phyloP scores from a whole-genome alignment of 768 basidiomycete species.

The Serendipita sp. region DNA sequence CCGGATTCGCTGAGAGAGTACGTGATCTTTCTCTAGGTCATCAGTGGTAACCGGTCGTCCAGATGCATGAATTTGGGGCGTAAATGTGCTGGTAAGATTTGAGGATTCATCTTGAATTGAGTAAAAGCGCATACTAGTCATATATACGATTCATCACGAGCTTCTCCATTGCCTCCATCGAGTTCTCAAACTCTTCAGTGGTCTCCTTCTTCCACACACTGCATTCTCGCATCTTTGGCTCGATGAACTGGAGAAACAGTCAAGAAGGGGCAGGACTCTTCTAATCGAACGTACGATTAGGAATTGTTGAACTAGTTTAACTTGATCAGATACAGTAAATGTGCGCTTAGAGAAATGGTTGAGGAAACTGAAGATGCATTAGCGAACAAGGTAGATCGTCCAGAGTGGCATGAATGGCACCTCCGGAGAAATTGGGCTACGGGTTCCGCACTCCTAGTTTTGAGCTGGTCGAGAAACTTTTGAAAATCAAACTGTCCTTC shows the following conservation, averaged over 20 bases:
- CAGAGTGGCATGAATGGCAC: slow-evolving; percentile 32
- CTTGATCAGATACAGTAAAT: slow-evolving; percentile 83
- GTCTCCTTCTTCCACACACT: slow-evolving; percentile 71
- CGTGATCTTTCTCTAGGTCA: slow-evolving; percentile 90
- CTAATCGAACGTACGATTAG: slow-evolving; percentile 20
- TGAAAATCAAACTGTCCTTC: slow-evolving; percentile 67
- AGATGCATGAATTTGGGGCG: slow-evolving; percentile 61
- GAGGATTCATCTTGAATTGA: slow-evolving; percentile 9
- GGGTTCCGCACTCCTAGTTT: slow-evolving; percentile 71
- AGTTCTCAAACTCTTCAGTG: slow-evolving; percentile 84
- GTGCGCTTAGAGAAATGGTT: slow-evolving; percentile 86
- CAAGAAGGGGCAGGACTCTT: not conserved
- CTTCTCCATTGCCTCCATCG: slow-evolving; percentile 98
- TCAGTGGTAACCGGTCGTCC: slow-evolving; percentile 75
- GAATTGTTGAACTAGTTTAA: slow-evolving; percentile 92
- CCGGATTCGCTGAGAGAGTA: slow-evolving; percentile 76
- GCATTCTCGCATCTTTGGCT: slow-evolving; percentile 66
- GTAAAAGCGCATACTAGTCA: slow-evolving; percentile 54
- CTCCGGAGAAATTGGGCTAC: slow-evolving; percentile 91
- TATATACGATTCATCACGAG: slow-evolving; percentile 97
- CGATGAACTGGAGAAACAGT: slow-evolving; percentile 54
- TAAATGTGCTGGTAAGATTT: slow-evolving; percentile 57
- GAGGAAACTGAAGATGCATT: slow-evolving; percentile 46
- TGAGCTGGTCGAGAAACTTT: slow-evolving; percentile 89
- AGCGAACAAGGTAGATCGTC: not conserved